Evolutionary conservation across 129 eudicot genomes (phyloP).

Genomic region (Erigeron canadensis): DNA sequence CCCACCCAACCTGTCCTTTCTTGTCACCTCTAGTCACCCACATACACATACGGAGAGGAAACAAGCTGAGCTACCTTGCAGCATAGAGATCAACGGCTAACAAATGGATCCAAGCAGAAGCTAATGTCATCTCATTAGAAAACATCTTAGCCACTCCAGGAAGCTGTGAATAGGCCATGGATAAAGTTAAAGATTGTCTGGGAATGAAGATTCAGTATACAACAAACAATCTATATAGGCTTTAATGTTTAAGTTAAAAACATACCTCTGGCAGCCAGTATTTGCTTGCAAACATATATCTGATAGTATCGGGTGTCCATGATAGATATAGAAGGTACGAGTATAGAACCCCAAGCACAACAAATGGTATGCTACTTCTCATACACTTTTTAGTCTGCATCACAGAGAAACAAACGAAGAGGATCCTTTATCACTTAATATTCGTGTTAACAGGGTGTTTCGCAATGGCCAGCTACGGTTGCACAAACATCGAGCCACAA

Average conservation of each 20-base stretch:
- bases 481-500: background rate
- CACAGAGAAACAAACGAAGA: slow-evolving; percentile 9
- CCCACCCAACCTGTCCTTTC: too few relatives aligned
- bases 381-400: slow-evolving; percentile 85
- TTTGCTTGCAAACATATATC: slow-evolving; percentile 77
- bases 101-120: slow-evolving; percentile 98
- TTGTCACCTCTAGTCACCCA: slow-evolving; percentile 1
- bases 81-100: slow-evolving; percentile 84
- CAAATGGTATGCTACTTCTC: slow-evolving; percentile 68
- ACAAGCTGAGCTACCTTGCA: slow-evolving; percentile 64
- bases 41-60: slow-evolving; percentile 17
- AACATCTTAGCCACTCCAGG: slow-evolving; percentile 94
- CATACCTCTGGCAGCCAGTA: slow-evolving; percentile 96
- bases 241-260: background rate
- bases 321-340: slow-evolving; percentile 76
- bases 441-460: background rate
- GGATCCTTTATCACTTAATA: background rate
- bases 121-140: slow-evolving; percentile 85
- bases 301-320: slow-evolving; percentile 94
- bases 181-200: background rate
- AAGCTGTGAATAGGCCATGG: slow-evolving; percentile 47
- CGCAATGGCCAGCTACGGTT: background rate
- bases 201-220: background rate
- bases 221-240: background rate
- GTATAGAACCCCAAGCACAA: slow-evolving; percentile 72